A percentile compares a stretch with the other conserved stretches of the same genome.
Conservation (phyloP, 495 filamentous ascomycete species). For the Hyaloscypha finlandica region DNA sequence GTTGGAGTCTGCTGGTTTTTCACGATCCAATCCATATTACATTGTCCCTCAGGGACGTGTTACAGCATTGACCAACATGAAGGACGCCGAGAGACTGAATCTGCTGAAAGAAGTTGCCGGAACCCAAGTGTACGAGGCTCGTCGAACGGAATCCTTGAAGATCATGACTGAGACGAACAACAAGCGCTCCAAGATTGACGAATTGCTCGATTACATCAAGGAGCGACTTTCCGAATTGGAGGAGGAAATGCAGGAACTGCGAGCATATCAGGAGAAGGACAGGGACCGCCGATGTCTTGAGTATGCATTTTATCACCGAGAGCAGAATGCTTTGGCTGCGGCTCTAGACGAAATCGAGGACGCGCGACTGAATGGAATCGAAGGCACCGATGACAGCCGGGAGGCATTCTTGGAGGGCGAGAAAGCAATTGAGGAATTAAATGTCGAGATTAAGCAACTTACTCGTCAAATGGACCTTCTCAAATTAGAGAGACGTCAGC, state of each 20-base stretch:
- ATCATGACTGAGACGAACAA: conserved; percentile 97
- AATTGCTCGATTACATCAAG: conserved; percentile 85
- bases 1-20: conserved; percentile 94
- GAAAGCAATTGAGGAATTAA: conserved; percentile 74
- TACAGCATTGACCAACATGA: conserved; percentile 97
- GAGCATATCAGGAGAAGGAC: conserved; percentile 92
- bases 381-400: conserved; percentile 79
- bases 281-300: conserved; percentile 89
- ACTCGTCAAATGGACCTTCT: conserved; percentile 83
- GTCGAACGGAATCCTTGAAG: conserved; percentile 84
- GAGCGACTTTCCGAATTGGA: conserved; percentile 87
- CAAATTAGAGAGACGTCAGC: conserved; percentile 80
- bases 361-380: conserved; percentile 74
- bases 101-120: conserved; percentile 96
- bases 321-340: conserved; percentile 75
- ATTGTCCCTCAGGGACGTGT: conserved; percentile 98
- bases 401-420: conserved; percentile 78
- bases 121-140: conserved; percentile 93
- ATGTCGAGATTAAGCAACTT: conserved; percentile 74
- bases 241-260: conserved; percentile 94
- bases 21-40: conserved; percentile 97
- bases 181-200: conserved; percentile 92
- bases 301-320: conserved; percentile 89
- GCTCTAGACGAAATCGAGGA: conserved; percentile 84
- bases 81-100: conserved; percentile 84